Percentiles rank a stretch among this genome's conserved stretches.
Evolutionary conservation across 345 rosid species (phyloP).

Genomic region (Populus euphratica): DNA sequence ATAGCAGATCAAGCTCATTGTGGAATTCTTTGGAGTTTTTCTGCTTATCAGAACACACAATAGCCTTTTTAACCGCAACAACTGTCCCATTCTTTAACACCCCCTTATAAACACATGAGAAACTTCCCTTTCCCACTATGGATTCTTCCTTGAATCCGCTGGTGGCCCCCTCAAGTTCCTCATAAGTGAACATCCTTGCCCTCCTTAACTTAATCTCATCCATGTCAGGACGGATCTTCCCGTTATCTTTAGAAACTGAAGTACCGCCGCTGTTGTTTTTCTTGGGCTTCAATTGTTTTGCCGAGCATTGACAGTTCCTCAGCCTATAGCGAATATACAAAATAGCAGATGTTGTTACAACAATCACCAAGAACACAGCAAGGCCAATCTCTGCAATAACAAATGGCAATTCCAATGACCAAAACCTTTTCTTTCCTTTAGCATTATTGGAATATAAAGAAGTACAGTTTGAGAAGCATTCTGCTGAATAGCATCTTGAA

Average conservation of each 20-base stretch:
- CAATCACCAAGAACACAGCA: slow-evolving; percentile 57
- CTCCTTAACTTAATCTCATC: slow-evolving; percentile 82
- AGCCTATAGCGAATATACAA: slow-evolving; percentile 66
- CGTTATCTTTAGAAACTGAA: slow-evolving; percentile 47
- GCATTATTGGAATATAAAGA: slow-evolving; percentile 27
- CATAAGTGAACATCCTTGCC: slow-evolving; percentile 70
- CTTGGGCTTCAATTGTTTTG: slow-evolving; percentile 40
- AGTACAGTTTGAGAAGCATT: slow-evolving; percentile 83
- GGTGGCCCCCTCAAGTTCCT: slow-evolving; percentile 81
- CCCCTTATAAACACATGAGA: slow-evolving; percentile 94
- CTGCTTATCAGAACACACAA: slow-evolving; percentile 75
- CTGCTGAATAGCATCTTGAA: slow-evolving; percentile 54
- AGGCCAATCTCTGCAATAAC: slow-evolving; percentile 71
- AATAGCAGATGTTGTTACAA: slow-evolving; percentile 52
- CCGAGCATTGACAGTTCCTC: slow-evolving; percentile 68
- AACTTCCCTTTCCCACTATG: slow-evolving; percentile 88
- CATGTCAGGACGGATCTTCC: slow-evolving; percentile 48
- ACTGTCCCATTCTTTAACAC: slow-evolving; percentile 74
- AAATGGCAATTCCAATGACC: slow-evolving; percentile 83
- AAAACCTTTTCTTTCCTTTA: slow-evolving; percentile 47
- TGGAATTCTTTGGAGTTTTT: slow-evolving; percentile 92
- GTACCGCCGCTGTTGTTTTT: slow-evolving; percentile 38
- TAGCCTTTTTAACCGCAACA: slow-evolving; percentile 91
- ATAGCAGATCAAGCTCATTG: slow-evolving; percentile 83
- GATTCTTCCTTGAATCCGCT: slow-evolving; percentile 89